Conservation (phyloP, 2,329 filamentous ascomycete species). For the Ramularia endophylla region DNA sequence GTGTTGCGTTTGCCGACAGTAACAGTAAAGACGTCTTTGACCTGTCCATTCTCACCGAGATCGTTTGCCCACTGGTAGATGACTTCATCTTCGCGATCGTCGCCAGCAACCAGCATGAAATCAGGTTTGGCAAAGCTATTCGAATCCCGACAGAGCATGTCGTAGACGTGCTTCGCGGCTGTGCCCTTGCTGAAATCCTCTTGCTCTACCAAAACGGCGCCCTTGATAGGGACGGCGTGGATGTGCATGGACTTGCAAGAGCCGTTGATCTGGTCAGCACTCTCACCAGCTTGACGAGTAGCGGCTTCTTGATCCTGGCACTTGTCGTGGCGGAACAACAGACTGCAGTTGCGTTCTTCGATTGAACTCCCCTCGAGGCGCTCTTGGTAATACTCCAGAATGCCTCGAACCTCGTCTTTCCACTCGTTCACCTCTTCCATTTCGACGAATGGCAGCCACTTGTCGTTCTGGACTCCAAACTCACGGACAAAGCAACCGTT, state of each 20-base stretch:
- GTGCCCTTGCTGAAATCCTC: slow-evolving; percentile 83
- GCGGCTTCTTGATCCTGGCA: slow-evolving; percentile 72
- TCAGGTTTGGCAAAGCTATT: slow-evolving; percentile 49
- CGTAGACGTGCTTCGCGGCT: slow-evolving; percentile 69
- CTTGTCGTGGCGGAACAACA: slow-evolving; percentile 85
- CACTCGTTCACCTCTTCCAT: slow-evolving; percentile 63
- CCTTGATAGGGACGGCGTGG: slow-evolving; percentile 70
- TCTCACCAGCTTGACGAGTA: slow-evolving; percentile 76
- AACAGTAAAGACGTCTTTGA: slow-evolving; percentile 68
- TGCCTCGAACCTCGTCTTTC: slow-evolving; percentile 77
- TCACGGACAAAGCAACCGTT: slow-evolving; percentile 88
- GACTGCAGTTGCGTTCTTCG: slow-evolving; percentile 84
- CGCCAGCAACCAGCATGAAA: slow-evolving; percentile 84
- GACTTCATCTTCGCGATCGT: slow-evolving; percentile 88
- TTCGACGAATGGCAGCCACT: slow-evolving; percentile 76
- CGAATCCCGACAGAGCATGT: slow-evolving; percentile 31
- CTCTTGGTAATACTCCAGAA: slow-evolving; percentile 84
- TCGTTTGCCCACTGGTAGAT: slow-evolving; percentile 93
- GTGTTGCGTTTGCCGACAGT: slow-evolving; percentile 84
- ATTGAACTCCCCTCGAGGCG: slow-evolving; percentile 82
- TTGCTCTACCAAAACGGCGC: slow-evolving; percentile 77
- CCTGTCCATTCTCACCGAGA: slow-evolving; percentile 49
- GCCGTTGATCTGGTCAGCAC: slow-evolving; percentile 91
- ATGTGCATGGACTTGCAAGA: slow-evolving; percentile 78
- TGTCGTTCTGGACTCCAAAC: slow-evolving; percentile 47